These are phyloP conservation scores for Gyrodon lividus DNA, from an alignment of 768 basidiomycete species.

Conservation along the genomic window DNA sequence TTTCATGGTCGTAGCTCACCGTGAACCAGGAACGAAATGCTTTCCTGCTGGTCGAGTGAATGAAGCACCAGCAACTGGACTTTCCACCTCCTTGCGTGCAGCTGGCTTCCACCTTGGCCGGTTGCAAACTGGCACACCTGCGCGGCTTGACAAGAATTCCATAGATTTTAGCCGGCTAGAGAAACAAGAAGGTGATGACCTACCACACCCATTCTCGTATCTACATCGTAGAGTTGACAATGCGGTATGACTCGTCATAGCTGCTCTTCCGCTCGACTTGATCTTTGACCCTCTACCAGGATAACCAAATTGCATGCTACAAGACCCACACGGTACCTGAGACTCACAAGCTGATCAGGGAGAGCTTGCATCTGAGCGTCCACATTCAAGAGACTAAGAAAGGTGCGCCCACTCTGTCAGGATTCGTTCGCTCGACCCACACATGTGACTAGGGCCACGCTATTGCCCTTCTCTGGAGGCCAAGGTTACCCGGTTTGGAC, in stretches of 20 bases:
- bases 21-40: constrained; percentile 55
- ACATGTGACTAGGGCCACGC: constrained; percentile 60
- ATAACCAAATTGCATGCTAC: constrained; percentile 71
- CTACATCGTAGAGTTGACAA: constrained; percentile 68
- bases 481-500: constrained; percentile 76
- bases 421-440: neutral
- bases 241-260: constrained; percentile 43
- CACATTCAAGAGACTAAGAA: constrained; percentile 90
- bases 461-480: constrained; percentile 92
- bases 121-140: constrained; percentile 85
- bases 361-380: constrained; percentile 73
- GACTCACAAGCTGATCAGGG: constrained; percentile 74
- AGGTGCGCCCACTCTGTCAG: constrained; percentile 41
- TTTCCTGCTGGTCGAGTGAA: constrained; percentile 78
- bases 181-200: constrained; percentile 63
- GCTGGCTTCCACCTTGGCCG: constrained; percentile 84
- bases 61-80: constrained; percentile 67
- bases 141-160: constrained; percentile 65
- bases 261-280: neutral
- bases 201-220: constrained; percentile 75
- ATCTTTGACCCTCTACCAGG: constrained; percentile 38
- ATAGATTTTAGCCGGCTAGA: constrained; percentile 67
- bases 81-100: constrained; percentile 69
- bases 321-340: constrained; percentile 68
- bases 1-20: neutral